A percentile compares a stretch with the other conserved stretches of the same genome.
Evolutionary conservation across 495 filamentous ascomycete species (phyloP).

Genomic region (Pyrenopolyporus hunteri): DNA sequence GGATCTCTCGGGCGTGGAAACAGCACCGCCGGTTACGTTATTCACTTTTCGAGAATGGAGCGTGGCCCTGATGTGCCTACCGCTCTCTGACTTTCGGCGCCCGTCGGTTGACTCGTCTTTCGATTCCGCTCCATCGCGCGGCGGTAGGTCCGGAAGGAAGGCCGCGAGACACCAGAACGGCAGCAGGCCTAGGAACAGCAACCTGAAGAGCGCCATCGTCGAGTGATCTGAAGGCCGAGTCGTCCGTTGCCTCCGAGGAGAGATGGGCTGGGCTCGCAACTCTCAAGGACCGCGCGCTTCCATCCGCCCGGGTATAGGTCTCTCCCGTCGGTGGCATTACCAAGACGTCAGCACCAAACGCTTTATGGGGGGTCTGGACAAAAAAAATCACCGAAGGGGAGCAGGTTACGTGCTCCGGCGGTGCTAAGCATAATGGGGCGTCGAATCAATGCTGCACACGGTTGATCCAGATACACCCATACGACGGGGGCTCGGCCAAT

Average conservation of each 20-base stretch:
- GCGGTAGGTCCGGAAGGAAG: neutral
- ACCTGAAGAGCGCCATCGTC: constrained; percentile 27
- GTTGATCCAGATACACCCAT: constrained; percentile 25
- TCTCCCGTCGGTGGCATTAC: constrained; percentile 18
- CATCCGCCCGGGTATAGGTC: constrained; percentile 19
- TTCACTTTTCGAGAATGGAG: constrained; percentile 35
- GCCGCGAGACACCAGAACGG: constrained; percentile 18
- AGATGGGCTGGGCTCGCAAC: constrained; percentile 19
- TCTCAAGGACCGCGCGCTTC: constrained; percentile 22
- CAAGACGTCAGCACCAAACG: neutral
- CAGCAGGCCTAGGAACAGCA: constrained; percentile 26
- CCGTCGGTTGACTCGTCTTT: neutral
- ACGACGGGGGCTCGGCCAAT: constrained; percentile 29
- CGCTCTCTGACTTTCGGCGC: neutral
- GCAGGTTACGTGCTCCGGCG: neutral
- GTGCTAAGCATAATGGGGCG: constrained; percentile 9
- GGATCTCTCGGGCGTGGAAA: neutral
- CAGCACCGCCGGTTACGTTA: constrained; percentile 20
- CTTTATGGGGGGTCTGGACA: constrained; percentile 12
- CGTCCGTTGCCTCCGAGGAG: constrained; percentile 26
- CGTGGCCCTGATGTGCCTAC: constrained; percentile 33
- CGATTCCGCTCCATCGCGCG: neutral
- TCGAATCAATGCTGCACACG: constrained; percentile 30
- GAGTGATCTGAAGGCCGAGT: constrained; percentile 7
- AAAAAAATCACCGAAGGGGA: constrained; percentile 2